Base-by-base conservation (phyloP, 768 basidiomycete species). In the Strobilomyces echinocephalus region DNA sequence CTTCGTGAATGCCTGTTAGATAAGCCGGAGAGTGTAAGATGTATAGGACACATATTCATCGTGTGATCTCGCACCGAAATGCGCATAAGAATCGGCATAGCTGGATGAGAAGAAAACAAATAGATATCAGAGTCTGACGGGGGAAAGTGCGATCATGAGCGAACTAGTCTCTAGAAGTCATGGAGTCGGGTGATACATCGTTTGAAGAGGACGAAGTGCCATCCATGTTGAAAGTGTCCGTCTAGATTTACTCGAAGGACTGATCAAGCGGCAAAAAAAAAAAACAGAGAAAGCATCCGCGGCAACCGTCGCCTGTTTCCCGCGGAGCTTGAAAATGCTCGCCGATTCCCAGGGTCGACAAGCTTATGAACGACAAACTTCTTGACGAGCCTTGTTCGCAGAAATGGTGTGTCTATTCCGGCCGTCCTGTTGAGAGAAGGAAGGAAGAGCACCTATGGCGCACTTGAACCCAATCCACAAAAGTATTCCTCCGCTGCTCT, bases 1-100 rank as follows among this genome's bases (percentile, higher is more conserved):
- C 97, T 74, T 98, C 95, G 70, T 97, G 95, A 63, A 97, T 97
- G 54, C 94, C 93, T 97, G 62, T 50, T 20, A 35, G 11, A 57
- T 30, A 24, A 54, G 20, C 58, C 16, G 21, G 7, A 43, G 36
- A 14, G 42, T 16, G 38, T 60, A 16, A 59, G 58, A 51, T 47
- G 35, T 5, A 47, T 36, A 16, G 18, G 50, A 43, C 26, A 16
- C 18, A 31, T 31, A 38, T 44, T 16, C 35, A 21, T 11, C 57
- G 35, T 33, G 42, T 9, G 48, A 69, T 52, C 30, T 50, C 79
- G 54, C 63, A 92, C 92, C 92, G 56, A 95, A 95, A 74, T 95
- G 92, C 34, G 93, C 93, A 69, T 95, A 95, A 21, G 92, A 95
- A 71, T 95, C 92, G 53, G 92, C 92, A 78, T 95, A 93, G 76